Conservation (phyloP, 2,329 filamentous ascomycete species). For the Claviceps paspali region DNA sequence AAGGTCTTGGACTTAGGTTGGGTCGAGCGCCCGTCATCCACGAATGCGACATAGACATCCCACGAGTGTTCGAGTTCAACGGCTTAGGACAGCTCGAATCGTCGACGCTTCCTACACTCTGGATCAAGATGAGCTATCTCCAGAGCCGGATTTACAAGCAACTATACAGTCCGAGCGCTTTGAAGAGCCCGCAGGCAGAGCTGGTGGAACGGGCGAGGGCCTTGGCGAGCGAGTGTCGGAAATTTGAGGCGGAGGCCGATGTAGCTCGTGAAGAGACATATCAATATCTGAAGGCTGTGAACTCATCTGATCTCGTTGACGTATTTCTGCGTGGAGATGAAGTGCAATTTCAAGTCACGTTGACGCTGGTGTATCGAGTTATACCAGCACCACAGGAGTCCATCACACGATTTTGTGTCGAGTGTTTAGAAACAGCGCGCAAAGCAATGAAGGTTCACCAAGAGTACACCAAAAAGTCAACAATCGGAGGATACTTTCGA, state of each 20-base stretch:
- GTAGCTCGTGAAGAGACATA: slow-evolving; percentile 20
- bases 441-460: slow-evolving; percentile 30
- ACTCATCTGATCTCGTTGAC: slow-evolving; percentile 25
- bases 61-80: slow-evolving; percentile 27
- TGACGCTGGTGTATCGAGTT: slow-evolving; percentile 37
- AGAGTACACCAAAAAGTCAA: slow-evolving; percentile 28
- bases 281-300: slow-evolving; percentile 21
- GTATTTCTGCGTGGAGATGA: slow-evolving; percentile 31
- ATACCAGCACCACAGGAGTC: slow-evolving; percentile 30
- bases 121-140: slow-evolving; percentile 40
- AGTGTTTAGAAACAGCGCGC: slow-evolving; percentile 35
- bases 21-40: slow-evolving; percentile 43
- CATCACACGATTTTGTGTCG: slow-evolving; percentile 28
- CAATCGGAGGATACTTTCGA: slow-evolving; percentile 24
- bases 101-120: slow-evolving; percentile 30
- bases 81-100: slow-evolving; percentile 17
- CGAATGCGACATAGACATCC: slow-evolving; percentile 43
- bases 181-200: slow-evolving; percentile 23
- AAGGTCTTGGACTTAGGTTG: slow-evolving; percentile 40
- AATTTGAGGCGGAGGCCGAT: slow-evolving; percentile 21
- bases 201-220: slow-evolving; percentile 24
- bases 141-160: slow-evolving; percentile 45
- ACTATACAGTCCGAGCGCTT: slow-evolving; percentile 34
- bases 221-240: slow-evolving; percentile 23
- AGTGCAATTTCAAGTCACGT: slow-evolving; percentile 29